Evolutionary conservation across 202 grass and related monocot genomes (phyloP), one percentile per base, ranked within the genome.

Genomic region (Miscanthus sacchariflorus): DNA sequence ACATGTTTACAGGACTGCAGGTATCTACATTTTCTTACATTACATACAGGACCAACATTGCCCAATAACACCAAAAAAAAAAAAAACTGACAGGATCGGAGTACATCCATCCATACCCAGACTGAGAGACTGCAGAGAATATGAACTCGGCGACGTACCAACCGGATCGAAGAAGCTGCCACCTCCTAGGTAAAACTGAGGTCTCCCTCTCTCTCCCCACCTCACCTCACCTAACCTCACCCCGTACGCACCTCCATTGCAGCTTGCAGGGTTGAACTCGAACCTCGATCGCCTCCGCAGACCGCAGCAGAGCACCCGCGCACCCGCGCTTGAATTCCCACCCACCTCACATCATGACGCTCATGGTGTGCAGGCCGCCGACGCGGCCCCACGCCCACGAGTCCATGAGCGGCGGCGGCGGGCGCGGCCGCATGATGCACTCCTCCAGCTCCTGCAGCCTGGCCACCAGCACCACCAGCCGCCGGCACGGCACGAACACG

Each of bases 401-500:
- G 38, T 87, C 86, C 66, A 11, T 61, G 56, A 12, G 63, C 23
- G 59, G 21, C 59, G 80, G 78, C 59, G 14, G 82, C 67, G 36
- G 49, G 59, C 63, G 49, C 24, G 76, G 84, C 35, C 66, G 83
- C 83, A 76, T 78, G 76, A 97, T 78, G 88, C 76, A 87, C 56
- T 86, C 46, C 61, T 83, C 48, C 21, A 94, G 73, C 84, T 92
- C 48, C 90, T 90, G 90, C 79, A 94, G 84, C 85, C 24, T 86
- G 17, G 77, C 89, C 48, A 97, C 50, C 39, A 94, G 85, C 7
- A 87, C 48, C 48, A 91, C 92, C 27, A 93, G 81, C 56, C 92
- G 85, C 78, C 95, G 93, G 50, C 81, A 69, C 64, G 92, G 95
- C 87, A 85, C 88, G 42, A 97, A 18, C 65, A 96, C 59, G 54